Evolutionary conservation across 306 rosid species (phyloP).

Genomic region (Trifolium pratense): DNA sequence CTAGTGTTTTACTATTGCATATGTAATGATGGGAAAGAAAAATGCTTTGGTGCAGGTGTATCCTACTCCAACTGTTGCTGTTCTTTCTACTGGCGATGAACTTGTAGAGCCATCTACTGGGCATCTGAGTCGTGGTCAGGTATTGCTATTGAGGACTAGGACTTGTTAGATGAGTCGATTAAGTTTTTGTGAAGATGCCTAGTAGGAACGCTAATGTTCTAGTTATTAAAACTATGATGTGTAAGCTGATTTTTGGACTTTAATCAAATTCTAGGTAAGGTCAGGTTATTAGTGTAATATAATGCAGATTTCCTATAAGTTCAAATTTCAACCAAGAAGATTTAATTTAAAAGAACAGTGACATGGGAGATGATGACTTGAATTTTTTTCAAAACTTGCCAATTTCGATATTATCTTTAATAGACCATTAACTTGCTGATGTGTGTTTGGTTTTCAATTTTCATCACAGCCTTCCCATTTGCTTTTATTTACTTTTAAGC

Average conservation of each 20-base stretch:
- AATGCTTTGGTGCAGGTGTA: slow-evolving; percentile 64
- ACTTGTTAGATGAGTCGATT: not conserved
- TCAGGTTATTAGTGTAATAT: slow-evolving; percentile 10
- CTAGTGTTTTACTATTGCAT: not conserved
- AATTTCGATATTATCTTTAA: slow-evolving; percentile 24
- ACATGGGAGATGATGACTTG: not conserved
- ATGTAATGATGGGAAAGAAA: slow-evolving; percentile 24
- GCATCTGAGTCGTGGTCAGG: slow-evolving; percentile 79
- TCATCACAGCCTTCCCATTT: not conserved
- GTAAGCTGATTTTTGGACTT: slow-evolving; percentile 23
- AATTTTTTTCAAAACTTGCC: not conserved
- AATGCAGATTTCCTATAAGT: not conserved
- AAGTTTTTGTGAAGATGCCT: not conserved
- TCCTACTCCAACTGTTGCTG: slow-evolving; percentile 71
- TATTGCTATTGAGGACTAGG: slow-evolving; percentile 44
- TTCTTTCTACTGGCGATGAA: slow-evolving; percentile 95
- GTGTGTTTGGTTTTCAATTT: slow-evolving; percentile 6
- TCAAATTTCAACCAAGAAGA: not conserved
- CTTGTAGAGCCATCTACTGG: slow-evolving; percentile 77
- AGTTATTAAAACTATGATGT: slow-evolving; percentile 24
- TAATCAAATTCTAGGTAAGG: slow-evolving; percentile 14
- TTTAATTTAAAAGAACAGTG: slow-evolving; percentile 26
- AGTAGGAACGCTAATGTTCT: slow-evolving; percentile 3
- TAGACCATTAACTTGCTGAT: not conserved
- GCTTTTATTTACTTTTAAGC: not conserved